Base-by-base conservation (phyloP, 1,284 basidiomycete genomes). In the Puccinia coronata region DNA sequence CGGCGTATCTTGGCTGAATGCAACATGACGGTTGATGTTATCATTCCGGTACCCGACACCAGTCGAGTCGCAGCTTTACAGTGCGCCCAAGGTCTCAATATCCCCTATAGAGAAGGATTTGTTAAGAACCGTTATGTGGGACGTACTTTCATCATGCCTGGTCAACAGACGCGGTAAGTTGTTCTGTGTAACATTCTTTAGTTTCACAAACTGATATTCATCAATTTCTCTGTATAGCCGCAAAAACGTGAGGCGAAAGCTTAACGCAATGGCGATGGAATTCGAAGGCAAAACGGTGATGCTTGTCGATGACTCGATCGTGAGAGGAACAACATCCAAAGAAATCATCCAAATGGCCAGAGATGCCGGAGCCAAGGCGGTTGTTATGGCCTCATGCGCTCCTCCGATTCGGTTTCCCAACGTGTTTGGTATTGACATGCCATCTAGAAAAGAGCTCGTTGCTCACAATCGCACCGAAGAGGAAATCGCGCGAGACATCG, bases 401-500 rank as follows among this genome's bases (percentile, higher is more conserved):
- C 97, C 97, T 18, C 94, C 96, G 1, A 98, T 99, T 85, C 90
- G 94, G 90, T 92, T 83, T 87, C 92, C 94, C 14, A 98, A 99
- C 86, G 97, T 99, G 8, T 99, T 99, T 87, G 97, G 97, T 47
- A 99, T 99, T 86, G 97, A 99, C 88, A 99, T 99, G 97, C 97
- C 97, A 43, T 95, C 95, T 0, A 92, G 95, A 12, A 87, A 89
- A 53, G 97, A 99, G 87, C 92, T 99, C 49, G 96, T 99, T 72
- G 97, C 96, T 0, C 90, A 97, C 87, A 90, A 89, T 65, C 91
- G 95, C 78, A 91, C 91, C 70, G 91, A 90, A 28, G 89, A 91
- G 57, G 90, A 92, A 82, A 91, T 99, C 82, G 94, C 95, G 4
- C 85, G 88, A 34, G 90, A 91, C 78, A 98, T 99, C 84, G 96